These are phyloP conservation scores for Pachyrhizus erosus DNA, from an alignment of 306 rosid species.

Conservation along the genomic window DNA sequence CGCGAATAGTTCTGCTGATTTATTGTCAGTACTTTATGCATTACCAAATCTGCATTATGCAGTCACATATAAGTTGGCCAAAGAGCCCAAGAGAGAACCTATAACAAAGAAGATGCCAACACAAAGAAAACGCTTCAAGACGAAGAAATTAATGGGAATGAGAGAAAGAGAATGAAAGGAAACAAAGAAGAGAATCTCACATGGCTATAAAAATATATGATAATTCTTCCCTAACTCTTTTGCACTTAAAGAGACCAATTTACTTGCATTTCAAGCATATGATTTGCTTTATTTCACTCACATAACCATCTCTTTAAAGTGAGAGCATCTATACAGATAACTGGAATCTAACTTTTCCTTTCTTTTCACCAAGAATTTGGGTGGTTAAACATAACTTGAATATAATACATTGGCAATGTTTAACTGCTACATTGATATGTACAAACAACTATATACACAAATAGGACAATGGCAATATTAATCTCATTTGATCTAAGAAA, in stretches of 20 bases:
- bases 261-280: slow-evolving; percentile 72
- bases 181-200: slow-evolving; percentile 43
- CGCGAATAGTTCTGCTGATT: neutral
- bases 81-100: neutral
- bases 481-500: neutral
- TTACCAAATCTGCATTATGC: slow-evolving; percentile 26
- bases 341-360: slow-evolving; percentile 44
- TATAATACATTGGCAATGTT: neutral
- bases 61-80: neutral
- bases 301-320: slow-evolving; percentile 7
- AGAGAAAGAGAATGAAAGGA: slow-evolving; percentile 40
- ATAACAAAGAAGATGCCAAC: slow-evolving; percentile 28
- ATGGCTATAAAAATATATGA: slow-evolving; percentile 27
- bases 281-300: slow-evolving; percentile 48
- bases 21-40: neutral
- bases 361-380: neutral
- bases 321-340: slow-evolving; percentile 45
- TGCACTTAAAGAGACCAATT: slow-evolving; percentile 44
- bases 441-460: neutral
- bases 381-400: neutral
- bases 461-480: neutral
- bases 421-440: neutral
- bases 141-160: slow-evolving; percentile 36
- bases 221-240: slow-evolving; percentile 29
- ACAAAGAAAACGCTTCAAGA: slow-evolving; percentile 38